Conservation (phyloP, 352 stramenopile species). For the Phytophthora uliginosa region DNA sequence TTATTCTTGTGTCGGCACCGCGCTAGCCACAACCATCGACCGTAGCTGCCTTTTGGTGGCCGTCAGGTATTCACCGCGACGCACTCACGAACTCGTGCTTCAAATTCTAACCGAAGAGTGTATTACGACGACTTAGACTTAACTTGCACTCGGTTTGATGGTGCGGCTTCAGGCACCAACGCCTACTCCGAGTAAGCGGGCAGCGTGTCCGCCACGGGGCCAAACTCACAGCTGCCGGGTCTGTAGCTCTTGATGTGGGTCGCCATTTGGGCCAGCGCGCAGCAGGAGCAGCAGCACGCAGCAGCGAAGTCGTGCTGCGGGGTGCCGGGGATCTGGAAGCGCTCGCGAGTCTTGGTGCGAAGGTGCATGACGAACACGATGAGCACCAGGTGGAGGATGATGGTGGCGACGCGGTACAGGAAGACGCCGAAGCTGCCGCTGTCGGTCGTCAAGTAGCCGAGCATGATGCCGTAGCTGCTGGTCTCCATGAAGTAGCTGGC, state of each 20-base stretch:
- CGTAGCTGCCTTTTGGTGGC: slow-evolving; percentile 17
- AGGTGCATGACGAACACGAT: slow-evolving; percentile 34
- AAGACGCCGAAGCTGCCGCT: slow-evolving; percentile 11
- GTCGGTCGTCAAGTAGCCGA: slow-evolving; percentile 28
- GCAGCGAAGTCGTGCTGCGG: slow-evolving; percentile 41
- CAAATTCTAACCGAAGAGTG: neutral
- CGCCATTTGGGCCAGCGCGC: slow-evolving; percentile 59
- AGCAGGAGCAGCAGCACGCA: slow-evolving; percentile 57
- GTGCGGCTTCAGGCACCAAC: neutral
- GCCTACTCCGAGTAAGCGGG: slow-evolving; percentile 41
- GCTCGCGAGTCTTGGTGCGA: slow-evolving; percentile 44
- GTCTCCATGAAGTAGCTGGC: slow-evolving; percentile 31
- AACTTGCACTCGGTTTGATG: neutral
- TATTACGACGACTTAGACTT: slow-evolving; percentile 1
- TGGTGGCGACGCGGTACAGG: slow-evolving; percentile 26
- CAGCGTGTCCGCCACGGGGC: slow-evolving; percentile 35
- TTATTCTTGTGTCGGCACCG: neutral
- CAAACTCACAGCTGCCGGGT: slow-evolving; percentile 49
- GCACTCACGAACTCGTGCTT: slow-evolving; percentile 10
- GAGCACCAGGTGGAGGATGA: slow-evolving; percentile 27
- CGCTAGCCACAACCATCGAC: slow-evolving; percentile 3
- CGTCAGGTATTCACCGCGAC: slow-evolving; percentile 25
- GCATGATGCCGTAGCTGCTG: slow-evolving; percentile 17
- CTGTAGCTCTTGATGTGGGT: slow-evolving; percentile 71
- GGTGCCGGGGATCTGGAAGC: slow-evolving; percentile 53